These are phyloP conservation scores for Fusarium sp. DNA, from an alignment of 2,329 filamentous ascomycete genomes.

Conservation along the genomic window DNA sequence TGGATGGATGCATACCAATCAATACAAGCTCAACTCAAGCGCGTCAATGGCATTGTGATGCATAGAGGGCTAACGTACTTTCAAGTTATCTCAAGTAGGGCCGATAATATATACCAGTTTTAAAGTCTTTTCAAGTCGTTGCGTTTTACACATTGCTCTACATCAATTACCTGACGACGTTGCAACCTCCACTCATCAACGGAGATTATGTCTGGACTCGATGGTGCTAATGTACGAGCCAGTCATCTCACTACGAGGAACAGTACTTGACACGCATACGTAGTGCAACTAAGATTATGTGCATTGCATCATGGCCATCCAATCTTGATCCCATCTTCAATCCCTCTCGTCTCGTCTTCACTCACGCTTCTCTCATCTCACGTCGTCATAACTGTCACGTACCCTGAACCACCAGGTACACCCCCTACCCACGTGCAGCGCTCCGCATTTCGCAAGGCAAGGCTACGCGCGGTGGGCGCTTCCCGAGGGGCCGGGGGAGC, in stretches of 20 bases:
- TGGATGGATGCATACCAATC: neutral
- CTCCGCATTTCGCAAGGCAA: slow-evolving; percentile 38
- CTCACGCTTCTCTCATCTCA: neutral
- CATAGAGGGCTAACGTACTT: neutral
- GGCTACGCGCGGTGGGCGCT: slow-evolving; percentile 36
- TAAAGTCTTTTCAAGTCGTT: neutral
- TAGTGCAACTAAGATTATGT: neutral
- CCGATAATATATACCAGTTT: neutral
- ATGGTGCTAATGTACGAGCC: neutral
- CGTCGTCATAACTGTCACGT: neutral
- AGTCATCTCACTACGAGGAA: neutral
- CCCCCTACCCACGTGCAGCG: slow-evolving; percentile 6
- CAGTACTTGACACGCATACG: neutral
- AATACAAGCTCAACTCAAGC: neutral
- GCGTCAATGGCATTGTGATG: neutral
- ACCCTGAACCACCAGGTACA: slow-evolving; percentile 4
- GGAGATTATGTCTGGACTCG: neutral
- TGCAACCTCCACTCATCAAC: neutral
- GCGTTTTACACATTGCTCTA: neutral
- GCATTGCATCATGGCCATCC: neutral
- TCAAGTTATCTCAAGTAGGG: neutral
- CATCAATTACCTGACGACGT: neutral
- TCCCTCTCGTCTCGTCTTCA: neutral
- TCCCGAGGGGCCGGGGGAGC: slow-evolving; percentile 41
- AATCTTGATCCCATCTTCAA: neutral